Evolutionary conservation across 108 stramenopile genomes (phyloP), one percentile per base, ranked within the genome.

Genomic region (Craspedostauros australis): DNA sequence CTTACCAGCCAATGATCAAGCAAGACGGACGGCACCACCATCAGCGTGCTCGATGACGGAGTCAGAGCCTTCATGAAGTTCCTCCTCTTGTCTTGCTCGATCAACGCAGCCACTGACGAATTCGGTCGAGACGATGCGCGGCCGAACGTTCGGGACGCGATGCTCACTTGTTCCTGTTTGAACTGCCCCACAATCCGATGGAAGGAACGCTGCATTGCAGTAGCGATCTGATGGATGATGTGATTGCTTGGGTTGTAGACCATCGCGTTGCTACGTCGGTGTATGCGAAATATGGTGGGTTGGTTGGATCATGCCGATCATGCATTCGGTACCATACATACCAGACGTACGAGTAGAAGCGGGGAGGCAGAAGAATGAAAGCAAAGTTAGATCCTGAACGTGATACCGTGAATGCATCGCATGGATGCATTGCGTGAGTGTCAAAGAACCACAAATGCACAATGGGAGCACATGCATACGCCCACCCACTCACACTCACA

Each of bases 201-300:
- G 42, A 86, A 83, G 19, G 47, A 64, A 21, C 29, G 32, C 21
- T 29, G n/a, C 19, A 97, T 62, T 38, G 52, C 53, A 32, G n/a
- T 6, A 7, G 94, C 95, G 22, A 76, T 68, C 33, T 66, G 22
- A 63, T 91, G 66, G 20, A 95, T 71, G 33, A 42, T 44, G 66
- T 80, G 53, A 39, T 66, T 62, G 6, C 61, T 60, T 6, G 82
- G 82, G 70, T 95, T 87, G 64, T 95, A 96, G 4, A 22, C 25
- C 69, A 81, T 85, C n/a, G 93, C 93, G 59, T 95, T 96, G 5
- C 47, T 52, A 29, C n/a, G n/a, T n/a, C n/a, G n/a, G n/a, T n/a
- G n/a, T n/a, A n/a, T n/a, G n/a, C n/a, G n/a, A n/a, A n/a, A n/a
- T n/a, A n/a, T n/a, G n/a, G n/a, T n/a, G n/a, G n/a, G n/a, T n/a